Conservation (phyloP, 495 filamentous ascomycete species). For the Penicillium lagena region DNA sequence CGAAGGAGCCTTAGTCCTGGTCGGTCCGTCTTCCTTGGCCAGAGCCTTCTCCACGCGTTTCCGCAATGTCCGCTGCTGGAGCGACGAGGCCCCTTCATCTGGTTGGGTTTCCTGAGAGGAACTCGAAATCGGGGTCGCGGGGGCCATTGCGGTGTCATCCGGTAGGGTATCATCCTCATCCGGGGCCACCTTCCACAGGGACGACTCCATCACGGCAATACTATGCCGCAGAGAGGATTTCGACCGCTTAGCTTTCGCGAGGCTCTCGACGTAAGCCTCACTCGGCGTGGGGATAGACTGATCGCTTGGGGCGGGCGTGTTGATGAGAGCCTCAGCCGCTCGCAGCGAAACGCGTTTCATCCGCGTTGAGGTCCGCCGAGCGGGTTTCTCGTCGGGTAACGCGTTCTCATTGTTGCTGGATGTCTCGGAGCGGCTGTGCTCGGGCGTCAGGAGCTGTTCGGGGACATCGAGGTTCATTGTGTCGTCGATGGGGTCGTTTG, state of each 20-base stretch:
- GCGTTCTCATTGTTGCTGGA: slow-evolving; percentile 44
- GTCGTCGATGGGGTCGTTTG: slow-evolving; percentile 24
- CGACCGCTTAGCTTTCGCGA: slow-evolving; percentile 25
- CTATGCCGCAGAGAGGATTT: slow-evolving; percentile 35
- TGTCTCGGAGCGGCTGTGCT: slow-evolving; percentile 44
- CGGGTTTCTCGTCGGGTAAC: slow-evolving; percentile 34
- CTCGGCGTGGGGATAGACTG: slow-evolving; percentile 34
- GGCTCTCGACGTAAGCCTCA: slow-evolving; percentile 29
- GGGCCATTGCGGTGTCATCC: slow-evolving; percentile 30
- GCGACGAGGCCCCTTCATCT: slow-evolving; percentile 22
- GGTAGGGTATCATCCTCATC: slow-evolving; percentile 21
- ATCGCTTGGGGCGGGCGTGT: slow-evolving; percentile 13
- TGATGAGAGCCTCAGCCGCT: slow-evolving; percentile 20
- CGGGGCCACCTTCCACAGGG: slow-evolving; percentile 28
- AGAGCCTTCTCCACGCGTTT: slow-evolving; percentile 41
- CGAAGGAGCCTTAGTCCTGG: slow-evolving; percentile 5
- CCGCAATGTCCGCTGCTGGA: slow-evolving; percentile 40
- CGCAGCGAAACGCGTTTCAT: slow-evolving; percentile 36
- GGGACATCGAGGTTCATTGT: slow-evolving; percentile 36
- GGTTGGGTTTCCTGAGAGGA: slow-evolving; percentile 35
- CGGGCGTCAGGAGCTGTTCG: slow-evolving; percentile 41
- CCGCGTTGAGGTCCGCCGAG: slow-evolving; percentile 37
- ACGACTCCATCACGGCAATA: slow-evolving; percentile 39
- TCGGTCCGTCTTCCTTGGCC: slow-evolving; percentile 37
- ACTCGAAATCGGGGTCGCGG: slow-evolving; percentile 35